Percentiles rank a stretch among this genome's conserved stretches.
Conservation (phyloP, 768 basidiomycete genomes). For the Naganishia friedmannii region DNA sequence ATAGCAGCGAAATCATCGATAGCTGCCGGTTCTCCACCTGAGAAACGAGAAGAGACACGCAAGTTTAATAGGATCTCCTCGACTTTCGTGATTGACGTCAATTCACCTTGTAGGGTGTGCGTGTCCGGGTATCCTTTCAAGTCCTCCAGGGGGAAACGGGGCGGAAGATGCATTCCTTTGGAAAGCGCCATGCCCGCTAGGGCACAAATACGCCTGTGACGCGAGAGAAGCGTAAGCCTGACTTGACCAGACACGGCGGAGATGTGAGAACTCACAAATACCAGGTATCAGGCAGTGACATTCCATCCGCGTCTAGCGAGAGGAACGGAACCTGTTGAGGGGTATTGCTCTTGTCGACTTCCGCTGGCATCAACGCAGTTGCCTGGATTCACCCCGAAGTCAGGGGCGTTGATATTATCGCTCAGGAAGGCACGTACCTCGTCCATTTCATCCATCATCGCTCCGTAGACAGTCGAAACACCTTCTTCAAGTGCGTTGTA, state of each 20-base stretch:
- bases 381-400: conserved; percentile 18
- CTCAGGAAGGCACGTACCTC: conserved; percentile 57
- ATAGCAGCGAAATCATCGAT: neutral
- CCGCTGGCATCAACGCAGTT: conserved; percentile 73
- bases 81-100: neutral
- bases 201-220: conserved; percentile 14
- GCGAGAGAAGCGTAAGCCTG: neutral
- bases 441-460: conserved; percentile 86
- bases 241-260: conserved; percentile 8
- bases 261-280: conserved; percentile 50
- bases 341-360: conserved; percentile 60
- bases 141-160: conserved; percentile 12
- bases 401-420: neutral
- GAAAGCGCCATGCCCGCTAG: neutral
- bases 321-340: conserved; percentile 60
- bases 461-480: conserved; percentile 68
- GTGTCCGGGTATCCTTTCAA: neutral
- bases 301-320: conserved; percentile 72
- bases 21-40: too few species aligned
- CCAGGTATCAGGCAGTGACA: conserved; percentile 75
- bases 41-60: neutral
- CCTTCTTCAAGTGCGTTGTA: conserved; percentile 65
- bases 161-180: neutral
- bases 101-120: neutral
- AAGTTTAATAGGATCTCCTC: neutral